Evolutionary conservation across 2,329 filamentous ascomycete species (phyloP).

Genomic region (Botrytis galanthina): DNA sequence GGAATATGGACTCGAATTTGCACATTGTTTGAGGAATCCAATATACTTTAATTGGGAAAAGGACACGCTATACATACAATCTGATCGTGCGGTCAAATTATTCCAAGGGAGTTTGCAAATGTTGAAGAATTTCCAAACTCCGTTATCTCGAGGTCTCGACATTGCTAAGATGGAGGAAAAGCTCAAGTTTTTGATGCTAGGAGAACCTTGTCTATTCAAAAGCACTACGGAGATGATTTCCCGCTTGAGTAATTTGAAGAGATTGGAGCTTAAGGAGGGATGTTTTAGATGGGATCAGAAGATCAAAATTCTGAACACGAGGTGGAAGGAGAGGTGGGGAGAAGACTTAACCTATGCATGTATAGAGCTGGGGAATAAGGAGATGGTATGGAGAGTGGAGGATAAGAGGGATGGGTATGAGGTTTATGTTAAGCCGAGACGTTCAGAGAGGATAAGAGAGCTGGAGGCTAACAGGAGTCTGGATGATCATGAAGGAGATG

Average conservation of each 20-base stretch:
- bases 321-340: conserved; percentile 7
- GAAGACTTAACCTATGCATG: not conserved
- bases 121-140: not conserved
- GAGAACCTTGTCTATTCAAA: conserved; percentile 9
- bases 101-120: not conserved
- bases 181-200: conserved; percentile 9
- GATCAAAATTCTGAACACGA: conserved; percentile 2
- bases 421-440: not conserved
- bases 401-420: not conserved
- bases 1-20: conserved; percentile 9
- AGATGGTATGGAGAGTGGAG: not conserved
- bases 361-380: not conserved
- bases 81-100: not conserved
- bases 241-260: not conserved
- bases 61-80: conserved; percentile 11
- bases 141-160: not conserved
- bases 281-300: conserved; percentile 7
- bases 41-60: conserved; percentile 9
- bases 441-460: not conserved
- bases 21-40: not conserved
- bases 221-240: conserved; percentile 10
- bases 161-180: conserved; percentile 11
- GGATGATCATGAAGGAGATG: not conserved
- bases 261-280: conserved; percentile 9
- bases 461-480: not conserved